Base-by-base conservation (phyloP, 306 rosid species). In the Cucumis sativus region DNA sequence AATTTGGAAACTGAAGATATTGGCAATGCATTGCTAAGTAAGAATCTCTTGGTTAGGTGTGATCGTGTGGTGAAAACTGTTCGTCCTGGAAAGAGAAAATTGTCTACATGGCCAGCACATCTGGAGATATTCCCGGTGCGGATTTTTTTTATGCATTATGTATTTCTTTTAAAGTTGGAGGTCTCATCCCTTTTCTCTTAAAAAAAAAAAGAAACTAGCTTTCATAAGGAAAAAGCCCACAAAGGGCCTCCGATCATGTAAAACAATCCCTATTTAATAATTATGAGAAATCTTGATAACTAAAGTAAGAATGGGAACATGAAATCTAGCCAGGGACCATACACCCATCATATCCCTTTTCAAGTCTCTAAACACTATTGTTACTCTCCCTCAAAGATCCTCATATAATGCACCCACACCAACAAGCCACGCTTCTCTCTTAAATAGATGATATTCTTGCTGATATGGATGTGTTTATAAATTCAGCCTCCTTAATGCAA, bases 21-120 rank as follows among this genome's bases (percentile, higher is more conserved):
- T 81, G 92, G 87, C 45, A 82, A 92, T 82, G 78, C 79, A 74
- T 88, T 96, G 79, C 88, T 96, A 51, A 88, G 84, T 14, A 91
- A 89, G 85, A 96, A 78, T 85, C 98, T 96, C 73, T 80, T 96
- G 66, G 93, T 92, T 64, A 93, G 98, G 35, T 96, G 99, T 80
- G 99, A 96, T 76, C 97, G 99, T 23, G 97, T 96, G 52, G 92
- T 96, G 45, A 96, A 96, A 87, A 96, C 93, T 75, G 84, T 96
- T 84, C 99, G 96, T 80, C 99, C 98, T 64, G 99, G 99, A 65
- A 96, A 91, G 92, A 91, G 84, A 83, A 96, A 96, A 84, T 74
- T 96, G 77, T 96, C 99, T 57, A 92, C 98, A 17, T 96, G 99
- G 98, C 98, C 97, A 55, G 98, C 98, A 25, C 97, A 96, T 88